Evolutionary conservation across 1,284 basidiomycete genomes (phyloP).

Genomic region (Ceraceosorus bombacis): DNA sequence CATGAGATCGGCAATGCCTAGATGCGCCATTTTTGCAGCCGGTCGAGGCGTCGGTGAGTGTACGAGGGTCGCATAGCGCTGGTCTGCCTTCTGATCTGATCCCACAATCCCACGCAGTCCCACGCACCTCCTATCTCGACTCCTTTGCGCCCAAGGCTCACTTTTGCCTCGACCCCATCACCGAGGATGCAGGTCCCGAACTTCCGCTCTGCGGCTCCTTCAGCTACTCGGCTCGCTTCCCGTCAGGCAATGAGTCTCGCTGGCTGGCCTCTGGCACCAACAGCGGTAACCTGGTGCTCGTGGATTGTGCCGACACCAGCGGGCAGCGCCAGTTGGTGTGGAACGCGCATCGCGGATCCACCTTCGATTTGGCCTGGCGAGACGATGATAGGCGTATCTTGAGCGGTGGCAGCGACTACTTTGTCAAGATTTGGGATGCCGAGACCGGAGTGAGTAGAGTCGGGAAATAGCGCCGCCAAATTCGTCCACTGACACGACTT

Average conservation of each 20-base stretch:
- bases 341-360: conserved; percentile 21
- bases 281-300: conserved; percentile 37
- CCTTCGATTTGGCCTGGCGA: conserved; percentile 42
- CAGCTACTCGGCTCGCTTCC: conserved; percentile 14
- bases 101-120: background rate
- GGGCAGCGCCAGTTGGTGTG: conserved; percentile 8
- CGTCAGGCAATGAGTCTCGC: conserved; percentile 24
- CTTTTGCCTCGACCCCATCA: background rate
- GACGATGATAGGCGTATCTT: conserved; percentile 35
- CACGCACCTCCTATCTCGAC: background rate
- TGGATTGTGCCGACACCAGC: conserved; percentile 29
- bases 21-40: too few species aligned
- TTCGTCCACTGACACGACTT: conserved; percentile 4
- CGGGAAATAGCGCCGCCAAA: background rate
- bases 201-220: background rate
- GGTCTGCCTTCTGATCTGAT: too few species aligned
- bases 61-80: too few species aligned
- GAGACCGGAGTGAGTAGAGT: conserved; percentile 26
- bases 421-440: conserved; percentile 39
- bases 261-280: conserved; percentile 45
- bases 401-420: conserved; percentile 38
- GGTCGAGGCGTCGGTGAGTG: too few species aligned
- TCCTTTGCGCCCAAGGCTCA: background rate
- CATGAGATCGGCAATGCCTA: too few species aligned
- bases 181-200: background rate